Conservation (phyloP, 148 eudicot genomes). For the Talinum fruticosum region DNA sequence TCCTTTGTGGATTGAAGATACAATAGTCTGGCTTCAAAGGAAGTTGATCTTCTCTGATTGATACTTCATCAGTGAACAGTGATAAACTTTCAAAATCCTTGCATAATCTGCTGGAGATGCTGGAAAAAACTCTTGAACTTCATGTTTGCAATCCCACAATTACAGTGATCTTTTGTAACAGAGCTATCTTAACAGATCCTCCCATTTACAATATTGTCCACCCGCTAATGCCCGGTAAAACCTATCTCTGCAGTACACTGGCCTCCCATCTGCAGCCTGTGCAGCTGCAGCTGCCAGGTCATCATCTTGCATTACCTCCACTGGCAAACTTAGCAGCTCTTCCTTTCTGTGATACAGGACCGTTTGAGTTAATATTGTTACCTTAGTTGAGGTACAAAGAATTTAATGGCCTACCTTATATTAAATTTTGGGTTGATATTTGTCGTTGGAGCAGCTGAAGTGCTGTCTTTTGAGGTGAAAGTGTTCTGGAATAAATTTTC, state of each 20-base stretch:
- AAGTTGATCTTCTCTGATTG: not conserved
- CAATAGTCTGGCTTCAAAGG: not conserved
- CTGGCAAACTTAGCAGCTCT: conserved; percentile 77
- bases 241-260: conserved; percentile 93
- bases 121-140: conserved; percentile 14
- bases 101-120: conserved; percentile 16
- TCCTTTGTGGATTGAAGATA: not conserved
- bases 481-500: conserved; percentile 59
- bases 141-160: not conserved
- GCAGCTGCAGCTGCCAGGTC: conserved; percentile 94
- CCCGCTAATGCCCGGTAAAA: conserved; percentile 90
- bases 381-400: not conserved
- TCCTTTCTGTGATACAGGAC: conserved; percentile 53
- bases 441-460: conserved; percentile 36
- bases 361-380: not conserved
- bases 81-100: conserved; percentile 1
- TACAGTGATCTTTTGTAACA: not conserved
- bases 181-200: conserved; percentile 66
- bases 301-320: conserved; percentile 65
- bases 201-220: conserved; percentile 99
- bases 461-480: conserved; percentile 35
- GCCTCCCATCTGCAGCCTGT: conserved; percentile 96
- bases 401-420: conserved; percentile 42
- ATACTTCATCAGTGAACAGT: not conserved
- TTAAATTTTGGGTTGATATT: conserved; percentile 46